Percentiles rank a stretch among this genome's conserved stretches.
phyloP scores from a whole-genome alignment of 768 basidiomycete species.

The Coprinopsis sp. region DNA sequence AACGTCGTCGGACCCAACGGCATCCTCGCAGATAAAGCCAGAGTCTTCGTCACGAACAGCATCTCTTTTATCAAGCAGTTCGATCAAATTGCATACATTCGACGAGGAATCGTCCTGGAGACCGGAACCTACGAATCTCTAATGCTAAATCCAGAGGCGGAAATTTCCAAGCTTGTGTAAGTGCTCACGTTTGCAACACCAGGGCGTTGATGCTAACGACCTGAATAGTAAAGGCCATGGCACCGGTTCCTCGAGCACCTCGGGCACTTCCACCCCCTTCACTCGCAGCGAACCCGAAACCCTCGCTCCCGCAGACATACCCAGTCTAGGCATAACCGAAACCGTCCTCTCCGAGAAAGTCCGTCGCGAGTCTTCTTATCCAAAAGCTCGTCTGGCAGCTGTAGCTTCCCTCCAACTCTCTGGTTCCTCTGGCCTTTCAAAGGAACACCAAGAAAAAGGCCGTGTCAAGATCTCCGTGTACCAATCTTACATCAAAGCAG shows the following conservation, averaged over 20 bases:
- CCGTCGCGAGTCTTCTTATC: conserved; percentile 51
- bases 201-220: neutral
- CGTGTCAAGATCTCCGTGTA: conserved; percentile 78
- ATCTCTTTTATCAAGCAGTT: conserved; percentile 79
- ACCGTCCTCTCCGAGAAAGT: conserved; percentile 51
- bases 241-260: conserved; percentile 44
- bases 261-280: conserved; percentile 52
- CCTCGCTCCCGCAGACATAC: conserved; percentile 21
- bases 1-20: conserved; percentile 85
- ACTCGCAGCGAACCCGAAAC: conserved; percentile 32
- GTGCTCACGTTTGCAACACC: conserved; percentile 16
- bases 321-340: conserved; percentile 20
- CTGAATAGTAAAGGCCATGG: conserved; percentile 41
- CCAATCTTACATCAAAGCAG: conserved; percentile 69
- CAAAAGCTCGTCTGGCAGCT: conserved; percentile 47
- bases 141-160: conserved; percentile 54
- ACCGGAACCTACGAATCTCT: conserved; percentile 59
- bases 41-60: conserved; percentile 83
- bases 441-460: conserved; percentile 77
- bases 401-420: conserved; percentile 34
- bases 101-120: conserved; percentile 81
- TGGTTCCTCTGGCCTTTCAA: conserved; percentile 44
- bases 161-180: conserved; percentile 73
- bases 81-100: conserved; percentile 69
- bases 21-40: conserved; percentile 74